These are phyloP conservation scores for Nicotiana tabacum DNA, from an alignment of 257 asterid genomes.

Conservation along the genomic window DNA sequence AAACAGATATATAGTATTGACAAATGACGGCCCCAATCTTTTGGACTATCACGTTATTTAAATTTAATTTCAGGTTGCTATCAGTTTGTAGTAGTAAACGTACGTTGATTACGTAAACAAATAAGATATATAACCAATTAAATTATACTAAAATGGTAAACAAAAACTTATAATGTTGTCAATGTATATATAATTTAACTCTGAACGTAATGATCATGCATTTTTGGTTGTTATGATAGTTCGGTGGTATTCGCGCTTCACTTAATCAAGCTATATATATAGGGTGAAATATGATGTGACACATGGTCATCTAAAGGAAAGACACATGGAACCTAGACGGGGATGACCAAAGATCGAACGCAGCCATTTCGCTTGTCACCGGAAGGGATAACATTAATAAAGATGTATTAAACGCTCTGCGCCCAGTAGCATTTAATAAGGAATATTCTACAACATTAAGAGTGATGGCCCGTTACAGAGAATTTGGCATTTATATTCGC, in stretches of 20 bases:
- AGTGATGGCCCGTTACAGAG: too few species aligned
- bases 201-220: not conserved
- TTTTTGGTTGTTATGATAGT: not conserved
- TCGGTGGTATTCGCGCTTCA: not conserved
- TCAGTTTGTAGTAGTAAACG: not conserved
- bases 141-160: not conserved
- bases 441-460: too few species aligned
- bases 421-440: too few species aligned
- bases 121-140: not conserved
- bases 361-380: too few species aligned
- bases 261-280: not conserved
- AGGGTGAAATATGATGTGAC: too few species aligned
- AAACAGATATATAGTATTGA: not conserved
- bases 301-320: too few species aligned
- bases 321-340: too few species aligned
- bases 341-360: too few species aligned
- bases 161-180: not conserved
- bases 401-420: too few species aligned
- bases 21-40: not conserved
- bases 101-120: not conserved
- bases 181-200: not conserved
- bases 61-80: not conserved
- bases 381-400: too few species aligned
- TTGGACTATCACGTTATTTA: too few species aligned
- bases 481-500: too few species aligned